Evolutionary conservation across 129 eudicot genomes (phyloP).

Genomic region (Mikania micrantha): DNA sequence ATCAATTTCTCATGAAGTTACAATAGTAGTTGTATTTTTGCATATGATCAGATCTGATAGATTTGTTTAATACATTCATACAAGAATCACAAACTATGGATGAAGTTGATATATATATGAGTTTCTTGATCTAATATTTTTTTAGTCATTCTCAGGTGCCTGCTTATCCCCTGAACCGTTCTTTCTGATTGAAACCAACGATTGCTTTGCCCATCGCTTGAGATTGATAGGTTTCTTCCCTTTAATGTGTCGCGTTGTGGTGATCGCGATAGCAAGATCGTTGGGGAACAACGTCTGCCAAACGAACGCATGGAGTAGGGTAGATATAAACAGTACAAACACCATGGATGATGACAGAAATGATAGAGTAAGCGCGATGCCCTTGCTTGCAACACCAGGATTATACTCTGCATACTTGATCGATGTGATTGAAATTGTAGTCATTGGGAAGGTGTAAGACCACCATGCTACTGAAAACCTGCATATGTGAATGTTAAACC

Average conservation of each 20-base stretch:
- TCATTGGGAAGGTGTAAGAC: slow-evolving; percentile 90
- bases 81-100: neutral
- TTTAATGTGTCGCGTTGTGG: slow-evolving; percentile 42
- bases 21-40: neutral
- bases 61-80: neutral
- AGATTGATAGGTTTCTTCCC: slow-evolving; percentile 52
- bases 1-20: neutral
- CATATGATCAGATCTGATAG: slow-evolving; percentile 2
- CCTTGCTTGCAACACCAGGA: slow-evolving; percentile 47
- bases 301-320: slow-evolving; percentile 65
- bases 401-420: slow-evolving; percentile 76
- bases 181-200: slow-evolving; percentile 47
- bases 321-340: slow-evolving; percentile 41
- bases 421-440: slow-evolving; percentile 66
- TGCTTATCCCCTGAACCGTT: slow-evolving; percentile 39
- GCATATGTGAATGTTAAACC: slow-evolving; percentile 6
- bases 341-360: slow-evolving; percentile 74
- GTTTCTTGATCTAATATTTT: neutral
- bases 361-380: slow-evolving; percentile 53
- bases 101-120: neutral
- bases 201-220: slow-evolving; percentile 72
- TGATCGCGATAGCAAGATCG: slow-evolving; percentile 81
- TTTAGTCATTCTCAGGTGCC: slow-evolving; percentile 11
- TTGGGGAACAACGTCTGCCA: slow-evolving; percentile 81
- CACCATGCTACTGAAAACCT: slow-evolving; percentile 93